Conservation (phyloP, 1,139 yeast species). For the Yamadazyma pseudoaaseri region DNA sequence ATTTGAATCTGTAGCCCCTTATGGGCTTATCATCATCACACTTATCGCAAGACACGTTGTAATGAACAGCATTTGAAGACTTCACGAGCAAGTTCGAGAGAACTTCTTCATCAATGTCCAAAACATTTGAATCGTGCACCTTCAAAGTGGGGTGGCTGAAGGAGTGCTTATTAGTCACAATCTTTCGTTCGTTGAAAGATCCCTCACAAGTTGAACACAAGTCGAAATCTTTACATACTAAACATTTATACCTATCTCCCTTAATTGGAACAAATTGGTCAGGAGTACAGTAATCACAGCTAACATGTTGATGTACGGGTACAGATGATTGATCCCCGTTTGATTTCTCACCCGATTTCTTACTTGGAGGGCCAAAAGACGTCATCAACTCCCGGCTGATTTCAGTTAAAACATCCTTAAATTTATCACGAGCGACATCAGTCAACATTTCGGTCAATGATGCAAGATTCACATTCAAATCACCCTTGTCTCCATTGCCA, state of each 20-base stretch:
- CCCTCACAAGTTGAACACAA: slow-evolving; percentile 53
- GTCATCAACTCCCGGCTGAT: slow-evolving; percentile 10
- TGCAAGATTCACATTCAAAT: slow-evolving; percentile 7
- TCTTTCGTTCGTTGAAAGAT: slow-evolving; percentile 12
- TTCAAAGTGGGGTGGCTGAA: slow-evolving; percentile 34
- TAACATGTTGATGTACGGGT: slow-evolving; percentile 19
- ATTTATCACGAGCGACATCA: slow-evolving; percentile 16
- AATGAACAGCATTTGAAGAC: slow-evolving; percentile 14
- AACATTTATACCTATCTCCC: slow-evolving; percentile 56
- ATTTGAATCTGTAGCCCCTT: slow-evolving; percentile 51
- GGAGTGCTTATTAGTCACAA: slow-evolving; percentile 18
- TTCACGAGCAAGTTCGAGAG: slow-evolving; percentile 3
- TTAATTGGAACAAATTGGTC: slow-evolving; percentile 27
- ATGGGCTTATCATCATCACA: slow-evolving; percentile 33
- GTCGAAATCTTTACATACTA: slow-evolving; percentile 55
- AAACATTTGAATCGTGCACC: slow-evolving; percentile 20
- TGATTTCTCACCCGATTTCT: neutral
- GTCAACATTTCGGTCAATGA: slow-evolving; percentile 14
- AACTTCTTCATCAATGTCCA: slow-evolving; percentile 7
- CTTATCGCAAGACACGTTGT: slow-evolving; percentile 37
- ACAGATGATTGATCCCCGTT: neutral
- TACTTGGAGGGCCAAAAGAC: slow-evolving; percentile 7
- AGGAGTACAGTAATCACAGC: slow-evolving; percentile 46
- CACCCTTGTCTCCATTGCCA: neutral
- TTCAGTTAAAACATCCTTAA: slow-evolving; percentile 13